phyloP scores from a whole-genome alignment of 768 basidiomycete genomes.

The Fomitopsis serialis region DNA sequence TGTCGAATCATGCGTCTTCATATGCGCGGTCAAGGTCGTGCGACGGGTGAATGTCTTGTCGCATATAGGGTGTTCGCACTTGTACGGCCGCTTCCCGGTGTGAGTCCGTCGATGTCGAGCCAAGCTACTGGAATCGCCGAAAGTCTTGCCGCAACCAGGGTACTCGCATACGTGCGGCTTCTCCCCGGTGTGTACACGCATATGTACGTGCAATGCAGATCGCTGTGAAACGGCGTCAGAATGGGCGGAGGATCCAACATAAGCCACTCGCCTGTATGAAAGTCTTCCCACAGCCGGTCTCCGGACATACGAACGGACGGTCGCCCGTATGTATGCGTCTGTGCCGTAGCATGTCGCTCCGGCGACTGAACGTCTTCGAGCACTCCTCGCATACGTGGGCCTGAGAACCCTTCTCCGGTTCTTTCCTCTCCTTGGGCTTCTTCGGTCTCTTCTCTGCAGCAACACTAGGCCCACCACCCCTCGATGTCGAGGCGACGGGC shows the following conservation, averaged over 20 bases:
- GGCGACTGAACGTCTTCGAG: slow-evolving; percentile 74
- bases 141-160: slow-evolving; percentile 81
- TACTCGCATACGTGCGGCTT: slow-evolving; percentile 91
- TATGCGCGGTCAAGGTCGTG: slow-evolving; percentile 80
- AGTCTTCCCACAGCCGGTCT: slow-evolving; percentile 77
- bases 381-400: slow-evolving; percentile 71
- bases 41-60: slow-evolving; percentile 86
- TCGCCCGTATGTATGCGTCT: slow-evolving; percentile 90
- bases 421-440: slow-evolving; percentile 23
- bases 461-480: slow-evolving; percentile 17
- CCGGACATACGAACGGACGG: slow-evolving; percentile 72
- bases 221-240: slow-evolving; percentile 39
- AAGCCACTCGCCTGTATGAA: slow-evolving; percentile 87
- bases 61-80: slow-evolving; percentile 77
- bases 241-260: background rate
- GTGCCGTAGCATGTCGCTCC: slow-evolving; percentile 81
- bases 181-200: slow-evolving; percentile 88
- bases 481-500: slow-evolving; percentile 17
- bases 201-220: slow-evolving; percentile 85
- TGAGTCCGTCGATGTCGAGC: slow-evolving; percentile 89
- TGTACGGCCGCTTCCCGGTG: slow-evolving; percentile 82
- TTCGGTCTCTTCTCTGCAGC: slow-evolving; percentile 22
- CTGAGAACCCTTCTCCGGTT: slow-evolving; percentile 42
- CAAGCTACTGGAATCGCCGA: slow-evolving; percentile 87
- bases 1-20: slow-evolving; percentile 80